Evolutionary conservation across 1,284 basidiomycete species (phyloP).

Genomic region (Sporisorium scitamineum): DNA sequence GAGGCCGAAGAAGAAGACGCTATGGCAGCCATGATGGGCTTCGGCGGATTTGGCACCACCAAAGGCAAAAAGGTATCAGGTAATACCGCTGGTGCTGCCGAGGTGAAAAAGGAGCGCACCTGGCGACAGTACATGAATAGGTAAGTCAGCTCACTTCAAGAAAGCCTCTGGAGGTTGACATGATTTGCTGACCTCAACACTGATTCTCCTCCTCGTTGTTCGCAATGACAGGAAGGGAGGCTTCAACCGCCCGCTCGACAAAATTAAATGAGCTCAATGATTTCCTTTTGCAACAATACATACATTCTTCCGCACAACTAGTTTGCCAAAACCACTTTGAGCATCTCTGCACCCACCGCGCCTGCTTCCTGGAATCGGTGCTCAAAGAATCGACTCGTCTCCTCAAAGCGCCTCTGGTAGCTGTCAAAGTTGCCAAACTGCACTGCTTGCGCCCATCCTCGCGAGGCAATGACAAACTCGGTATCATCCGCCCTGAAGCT

Average conservation of each 20-base stretch:
- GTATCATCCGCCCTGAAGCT: conserved; percentile 88
- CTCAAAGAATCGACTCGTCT: conserved; percentile 85
- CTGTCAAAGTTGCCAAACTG: conserved; percentile 91
- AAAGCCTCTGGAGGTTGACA: background rate
- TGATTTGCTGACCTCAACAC: background rate
- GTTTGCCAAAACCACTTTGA: conserved; percentile 77
- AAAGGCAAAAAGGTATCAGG: conserved; percentile 83
- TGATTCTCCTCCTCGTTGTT: background rate
- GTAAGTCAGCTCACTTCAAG: conserved; percentile 72
- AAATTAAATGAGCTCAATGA: conserved; percentile 39
- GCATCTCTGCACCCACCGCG: conserved; percentile 87
- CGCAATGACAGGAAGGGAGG: conserved; percentile 44
- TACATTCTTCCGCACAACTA: background rate
- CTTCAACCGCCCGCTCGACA: conserved; percentile 57
- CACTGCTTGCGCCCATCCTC: conserved; percentile 85
- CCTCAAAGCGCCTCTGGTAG: conserved; percentile 83
- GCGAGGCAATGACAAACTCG: conserved; percentile 91
- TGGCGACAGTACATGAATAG: conserved; percentile 97
- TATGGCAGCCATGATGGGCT: conserved; percentile 92
- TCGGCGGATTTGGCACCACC: conserved; percentile 86
- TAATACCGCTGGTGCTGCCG: conserved; percentile 72
- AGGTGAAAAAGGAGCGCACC: conserved; percentile 88
- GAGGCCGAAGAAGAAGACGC: conserved; percentile 60
- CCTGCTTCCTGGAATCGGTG: conserved; percentile 87
- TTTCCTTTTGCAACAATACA: conserved; percentile 7